phyloP scores from a whole-genome alignment of 148 eudicot genomes.

The Cornus suecica region DNA sequence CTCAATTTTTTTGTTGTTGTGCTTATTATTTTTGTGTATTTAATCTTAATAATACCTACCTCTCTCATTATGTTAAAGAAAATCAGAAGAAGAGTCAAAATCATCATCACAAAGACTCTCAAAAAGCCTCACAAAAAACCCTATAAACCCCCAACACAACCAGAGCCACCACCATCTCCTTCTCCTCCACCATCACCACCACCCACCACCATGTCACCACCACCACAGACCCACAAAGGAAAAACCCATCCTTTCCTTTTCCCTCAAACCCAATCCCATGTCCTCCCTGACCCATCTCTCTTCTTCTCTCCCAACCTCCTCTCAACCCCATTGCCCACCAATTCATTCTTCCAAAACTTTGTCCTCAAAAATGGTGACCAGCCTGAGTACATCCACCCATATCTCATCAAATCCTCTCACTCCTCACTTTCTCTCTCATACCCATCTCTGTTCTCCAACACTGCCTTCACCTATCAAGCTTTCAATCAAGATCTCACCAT shows the following conservation, averaged over 20 bases:
- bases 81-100: no score
- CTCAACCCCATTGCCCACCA: slow-evolving; percentile 74
- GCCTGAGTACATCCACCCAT: slow-evolving; percentile 89
- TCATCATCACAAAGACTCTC: no score
- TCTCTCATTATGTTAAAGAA: no score
- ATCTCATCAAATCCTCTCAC: slow-evolving; percentile 56
- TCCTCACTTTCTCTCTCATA: slow-evolving; percentile 64
- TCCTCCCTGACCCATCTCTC: slow-evolving; percentile 76
- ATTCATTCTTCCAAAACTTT: slow-evolving; percentile 88
- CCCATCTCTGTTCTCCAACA: slow-evolving; percentile 57
- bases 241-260: slow-evolving; percentile 39
- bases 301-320: slow-evolving; percentile 64
- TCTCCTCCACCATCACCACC: slow-evolving; percentile 3
- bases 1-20: no score
- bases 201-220: slow-evolving; percentile 10
- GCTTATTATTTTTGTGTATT: no score
- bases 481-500: slow-evolving; percentile 75
- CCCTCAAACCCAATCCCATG: slow-evolving; percentile 53
- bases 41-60: no score
- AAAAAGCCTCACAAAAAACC: no score
- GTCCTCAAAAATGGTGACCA: slow-evolving; percentile 90
- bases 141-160: slow-evolving; percentile 30
- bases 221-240: slow-evolving; percentile 11
- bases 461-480: slow-evolving; percentile 52
- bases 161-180: slow-evolving; percentile 27